Percentiles rank a stretch among this genome's conserved stretches.
phyloP scores from a whole-genome alignment of 305 asterid species.

The Solanum hybrid region DNA sequence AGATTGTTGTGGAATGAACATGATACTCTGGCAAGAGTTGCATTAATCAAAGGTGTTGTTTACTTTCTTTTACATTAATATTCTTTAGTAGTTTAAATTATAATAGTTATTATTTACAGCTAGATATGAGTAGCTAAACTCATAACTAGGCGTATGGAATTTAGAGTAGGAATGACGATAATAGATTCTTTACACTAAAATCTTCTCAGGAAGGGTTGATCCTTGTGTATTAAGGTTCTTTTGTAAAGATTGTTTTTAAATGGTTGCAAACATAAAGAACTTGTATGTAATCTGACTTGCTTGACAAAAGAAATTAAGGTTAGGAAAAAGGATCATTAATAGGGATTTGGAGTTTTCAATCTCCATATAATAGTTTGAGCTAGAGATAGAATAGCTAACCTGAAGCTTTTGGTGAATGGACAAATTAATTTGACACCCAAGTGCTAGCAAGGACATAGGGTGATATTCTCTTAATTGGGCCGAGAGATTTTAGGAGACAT shows the following conservation, averaged over 20 bases:
- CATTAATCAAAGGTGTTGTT: neutral
- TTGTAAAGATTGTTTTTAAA: neutral
- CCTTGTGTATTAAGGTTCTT: neutral
- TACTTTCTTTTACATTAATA: neutral
- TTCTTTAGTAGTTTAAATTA: neutral
- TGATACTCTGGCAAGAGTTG: neutral
- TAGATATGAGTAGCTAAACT: neutral
- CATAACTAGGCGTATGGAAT: neutral
- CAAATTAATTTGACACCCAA: neutral
- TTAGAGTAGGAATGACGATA: neutral
- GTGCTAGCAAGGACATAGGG: neutral
- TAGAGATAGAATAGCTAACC: neutral
- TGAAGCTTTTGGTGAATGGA: neutral
- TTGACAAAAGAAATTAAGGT: neutral
- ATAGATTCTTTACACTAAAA: neutral
- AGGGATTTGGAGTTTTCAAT: neutral
- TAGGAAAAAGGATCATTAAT: neutral
- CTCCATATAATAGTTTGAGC: neutral
- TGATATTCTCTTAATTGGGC: neutral
- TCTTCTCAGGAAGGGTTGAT: neutral
- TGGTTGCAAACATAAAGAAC: neutral
- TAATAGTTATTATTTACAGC: neutral
- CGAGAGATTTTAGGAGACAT: neutral
- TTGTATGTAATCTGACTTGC: neutral
- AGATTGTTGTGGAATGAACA: neutral